Evolutionary conservation across 2,329 filamentous ascomycete genomes (phyloP).

Genomic region (Tolypocladium guangdongense): DNA sequence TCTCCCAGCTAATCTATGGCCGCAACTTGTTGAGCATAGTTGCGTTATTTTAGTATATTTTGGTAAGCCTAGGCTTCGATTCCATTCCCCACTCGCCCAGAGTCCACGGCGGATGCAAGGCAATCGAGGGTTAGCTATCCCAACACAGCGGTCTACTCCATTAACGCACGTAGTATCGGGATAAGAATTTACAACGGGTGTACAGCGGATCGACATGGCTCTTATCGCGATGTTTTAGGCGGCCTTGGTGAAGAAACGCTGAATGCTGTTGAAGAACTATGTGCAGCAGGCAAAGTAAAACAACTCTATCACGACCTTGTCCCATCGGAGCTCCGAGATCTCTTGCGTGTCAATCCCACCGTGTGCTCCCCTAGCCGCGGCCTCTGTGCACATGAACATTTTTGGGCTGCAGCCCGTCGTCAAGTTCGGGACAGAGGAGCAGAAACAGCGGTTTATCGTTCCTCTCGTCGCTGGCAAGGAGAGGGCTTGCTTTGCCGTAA

Average conservation of each 20-base stretch:
- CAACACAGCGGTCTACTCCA: no score
- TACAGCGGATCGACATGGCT: no score
- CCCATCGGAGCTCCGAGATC: not conserved
- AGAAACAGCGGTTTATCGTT: constrained; percentile 53
- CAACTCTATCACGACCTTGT: not conserved
- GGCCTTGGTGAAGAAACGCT: no score
- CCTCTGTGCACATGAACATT: constrained; percentile 6
- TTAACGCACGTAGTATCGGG: no score
- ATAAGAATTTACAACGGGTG: no score
- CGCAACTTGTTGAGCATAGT: constrained; percentile 12
- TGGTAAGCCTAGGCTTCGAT: not conserved
- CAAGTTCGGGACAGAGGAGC: constrained; percentile 56
- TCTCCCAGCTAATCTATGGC: constrained; percentile 19
- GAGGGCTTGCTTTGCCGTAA: constrained; percentile 72
- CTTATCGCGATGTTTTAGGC: no score
- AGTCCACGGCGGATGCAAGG: no score
- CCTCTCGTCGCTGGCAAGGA: constrained; percentile 61
- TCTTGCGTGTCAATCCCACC: constrained; percentile 1
- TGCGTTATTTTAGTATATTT: not conserved
- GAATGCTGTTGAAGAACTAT: no score
- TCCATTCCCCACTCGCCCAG: not conserved
- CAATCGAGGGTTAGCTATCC: no score
- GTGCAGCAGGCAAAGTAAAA: not conserved
- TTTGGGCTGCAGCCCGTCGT: constrained; percentile 44
- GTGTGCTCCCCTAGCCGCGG: constrained; percentile 8